A percentile compares a stretch with the other conserved stretches of the same genome.
Evolutionary conservation across 257 asterid genomes (phyloP).

Genomic region (Solanum chiquidenum): DNA sequence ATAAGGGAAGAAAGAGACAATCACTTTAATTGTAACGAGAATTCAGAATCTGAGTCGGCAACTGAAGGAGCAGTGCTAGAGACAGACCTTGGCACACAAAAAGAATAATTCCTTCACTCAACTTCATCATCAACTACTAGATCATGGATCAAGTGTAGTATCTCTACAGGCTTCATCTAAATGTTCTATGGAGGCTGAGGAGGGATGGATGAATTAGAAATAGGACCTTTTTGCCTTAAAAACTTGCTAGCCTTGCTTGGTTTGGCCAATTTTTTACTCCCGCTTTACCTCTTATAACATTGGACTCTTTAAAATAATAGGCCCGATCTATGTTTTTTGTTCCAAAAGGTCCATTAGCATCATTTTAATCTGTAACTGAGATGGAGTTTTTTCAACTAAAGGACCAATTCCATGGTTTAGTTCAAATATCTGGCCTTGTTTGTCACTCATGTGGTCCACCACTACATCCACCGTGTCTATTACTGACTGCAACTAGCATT

Average conservation of each 20-base stretch:
- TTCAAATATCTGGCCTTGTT: background rate
- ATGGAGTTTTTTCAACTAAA: background rate
- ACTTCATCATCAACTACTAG: background rate
- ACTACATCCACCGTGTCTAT: background rate
- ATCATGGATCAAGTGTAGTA: background rate
- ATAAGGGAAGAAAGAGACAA: background rate
- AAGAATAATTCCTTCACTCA: background rate
- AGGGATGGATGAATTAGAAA: background rate
- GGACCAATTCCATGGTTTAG: background rate
- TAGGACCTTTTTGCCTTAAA: background rate
- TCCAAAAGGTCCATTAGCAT: background rate
- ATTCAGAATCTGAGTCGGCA: background rate
- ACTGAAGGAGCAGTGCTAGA: background rate
- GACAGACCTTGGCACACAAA: background rate
- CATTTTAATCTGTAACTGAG: background rate
- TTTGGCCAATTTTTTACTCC: background rate
- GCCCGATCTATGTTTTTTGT: background rate
- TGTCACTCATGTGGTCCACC: background rate
- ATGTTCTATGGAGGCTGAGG: background rate
- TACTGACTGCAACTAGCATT: background rate
- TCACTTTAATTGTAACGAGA: background rate
- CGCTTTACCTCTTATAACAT: background rate
- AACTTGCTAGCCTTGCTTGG: background rate
- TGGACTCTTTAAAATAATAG: background rate
- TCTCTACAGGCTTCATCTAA: background rate